Percentiles rank a stretch among this genome's conserved stretches.
phyloP scores from a whole-genome alignment of 1,284 basidiomycete species.

The Baeospora myosura region DNA sequence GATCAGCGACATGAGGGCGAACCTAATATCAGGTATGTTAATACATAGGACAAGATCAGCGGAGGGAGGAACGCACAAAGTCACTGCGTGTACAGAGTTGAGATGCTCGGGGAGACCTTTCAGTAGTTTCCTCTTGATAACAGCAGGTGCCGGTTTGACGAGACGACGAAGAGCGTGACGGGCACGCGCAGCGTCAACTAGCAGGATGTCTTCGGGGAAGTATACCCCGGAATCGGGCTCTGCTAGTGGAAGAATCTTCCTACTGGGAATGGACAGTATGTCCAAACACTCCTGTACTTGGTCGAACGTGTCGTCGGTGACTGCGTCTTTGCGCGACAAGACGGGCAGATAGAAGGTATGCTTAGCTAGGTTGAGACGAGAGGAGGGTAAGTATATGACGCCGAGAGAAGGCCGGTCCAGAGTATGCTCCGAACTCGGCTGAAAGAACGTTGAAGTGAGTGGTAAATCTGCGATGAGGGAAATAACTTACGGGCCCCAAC shows the following conservation, averaged over 20 bases:
- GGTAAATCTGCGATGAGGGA: slow-evolving; percentile 22
- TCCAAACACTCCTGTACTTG: slow-evolving; percentile 44
- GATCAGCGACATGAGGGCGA: slow-evolving; percentile 61
- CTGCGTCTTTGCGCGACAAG: slow-evolving; percentile 27
- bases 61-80: slow-evolving; percentile 45
- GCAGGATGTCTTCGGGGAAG: background rate
- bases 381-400: slow-evolving; percentile 54
- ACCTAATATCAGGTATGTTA: too few species aligned
- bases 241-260: slow-evolving; percentile 32
- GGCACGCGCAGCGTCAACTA: background rate
- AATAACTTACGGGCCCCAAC: slow-evolving; percentile 44
- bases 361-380: slow-evolving; percentile 33
- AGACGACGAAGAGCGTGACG: background rate
- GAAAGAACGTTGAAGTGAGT: slow-evolving; percentile 35
- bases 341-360: slow-evolving; percentile 60
- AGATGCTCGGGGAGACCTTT: background rate
- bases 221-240: slow-evolving; percentile 7
- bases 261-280: slow-evolving; percentile 33
- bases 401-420: slow-evolving; percentile 50
- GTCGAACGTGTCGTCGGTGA: slow-evolving; percentile 24
- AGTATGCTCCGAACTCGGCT: slow-evolving; percentile 32
- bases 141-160: background rate
- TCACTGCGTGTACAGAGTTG: slow-evolving; percentile 43
- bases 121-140: background rate
- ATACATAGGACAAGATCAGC: too few species aligned